Evolutionary conservation across 371 early-diverging fungal genomes (phyloP).

Genomic region (Neoconidiobolus thromboides): DNA sequence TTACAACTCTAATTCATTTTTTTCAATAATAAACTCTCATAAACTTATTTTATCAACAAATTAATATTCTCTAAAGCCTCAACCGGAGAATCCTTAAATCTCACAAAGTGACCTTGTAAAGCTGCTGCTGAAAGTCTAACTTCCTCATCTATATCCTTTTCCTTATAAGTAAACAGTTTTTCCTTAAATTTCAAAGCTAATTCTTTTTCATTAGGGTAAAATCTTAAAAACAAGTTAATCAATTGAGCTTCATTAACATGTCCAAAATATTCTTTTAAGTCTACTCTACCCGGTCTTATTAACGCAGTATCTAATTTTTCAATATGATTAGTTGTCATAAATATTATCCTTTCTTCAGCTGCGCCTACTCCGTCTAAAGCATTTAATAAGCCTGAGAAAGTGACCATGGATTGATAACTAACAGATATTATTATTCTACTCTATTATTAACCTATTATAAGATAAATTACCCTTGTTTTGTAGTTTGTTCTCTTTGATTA

Average conservation of each 20-base stretch:
- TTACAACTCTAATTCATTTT: too few species aligned
- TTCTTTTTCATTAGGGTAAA: constrained; percentile 42
- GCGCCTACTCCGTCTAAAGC: constrained; percentile 98
- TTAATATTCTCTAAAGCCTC: constrained; percentile 30
- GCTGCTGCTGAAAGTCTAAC: constrained; percentile 57
- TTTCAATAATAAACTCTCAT: too few species aligned
- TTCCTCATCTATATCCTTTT: constrained; percentile 13
- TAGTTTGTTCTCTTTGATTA: constrained; percentile 32
- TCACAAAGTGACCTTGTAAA: constrained; percentile 91
- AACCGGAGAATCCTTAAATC: constrained; percentile 54
- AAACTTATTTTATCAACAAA: too few species aligned
- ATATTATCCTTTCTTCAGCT: constrained; percentile 90
- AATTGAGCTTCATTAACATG: constrained; percentile 65
- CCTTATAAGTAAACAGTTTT: background rate
- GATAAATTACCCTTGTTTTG: constrained; percentile 30
- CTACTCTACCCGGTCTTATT: constrained; percentile 96
- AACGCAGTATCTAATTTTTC: constrained; percentile 93
- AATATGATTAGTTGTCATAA: constrained; percentile 99
- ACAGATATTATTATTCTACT: background rate
- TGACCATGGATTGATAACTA: constrained; percentile 79
- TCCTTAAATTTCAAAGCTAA: constrained; percentile 54
- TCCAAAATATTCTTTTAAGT: constrained; percentile 77
- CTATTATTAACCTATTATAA: constrained; percentile 11
- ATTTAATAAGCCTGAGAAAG: constrained; percentile 96
- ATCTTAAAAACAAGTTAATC: constrained; percentile 63